Base-by-base conservation (phyloP, 208 protist genomes). In the Wallacemonas sp. region DNA sequence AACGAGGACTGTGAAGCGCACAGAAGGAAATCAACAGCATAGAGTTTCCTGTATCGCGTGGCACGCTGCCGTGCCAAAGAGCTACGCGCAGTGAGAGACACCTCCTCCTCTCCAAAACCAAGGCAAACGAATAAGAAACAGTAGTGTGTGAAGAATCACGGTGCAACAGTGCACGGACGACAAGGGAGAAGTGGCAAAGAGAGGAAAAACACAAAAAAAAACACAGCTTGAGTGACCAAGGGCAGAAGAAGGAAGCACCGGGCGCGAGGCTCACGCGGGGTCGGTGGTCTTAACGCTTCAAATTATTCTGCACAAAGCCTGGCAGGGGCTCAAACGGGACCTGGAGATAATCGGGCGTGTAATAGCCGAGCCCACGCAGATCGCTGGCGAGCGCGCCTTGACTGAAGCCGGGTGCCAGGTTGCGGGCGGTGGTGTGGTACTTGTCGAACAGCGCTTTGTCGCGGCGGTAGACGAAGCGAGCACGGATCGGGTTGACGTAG, bases 391-490 rank as follows among this genome's bases (percentile, higher is more conserved):
- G 62, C 0, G 82, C 81, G 33, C 87, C 91, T 45, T 82, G 81
- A 57, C 87, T 92, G 64, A 96, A 96, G 38, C 91, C 91, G 4
- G 86, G 87, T 3, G 87, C 83, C 1, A 93, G 55, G 48, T 96
- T 72, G 25, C 91, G 85, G n/a, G 84, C 87, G 2, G 79, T 82
- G 1, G 80, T 75, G 69, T 94, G 91, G 64, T 89, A 94, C 74
- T 88, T 92, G 68, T 96, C 91, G 70, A 94, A 96, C 18, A 96
- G 49, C 22, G 91, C 84, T 74, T 87, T 89, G 71, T 96, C 91
- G 2, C 91, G 74, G 28, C 91, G 85, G 71, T 96, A 96, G n/a
- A 92, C 65, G 55, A 93, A 92, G 29, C 81, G 67, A n/a, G 74
- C 67, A 1, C 87, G 81, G 16, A 77, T 68, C 1, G 87, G 86